Evolutionary conservation across 371 early-diverging fungal genomes (phyloP).

Genomic region (Mortierella sp.): DNA sequence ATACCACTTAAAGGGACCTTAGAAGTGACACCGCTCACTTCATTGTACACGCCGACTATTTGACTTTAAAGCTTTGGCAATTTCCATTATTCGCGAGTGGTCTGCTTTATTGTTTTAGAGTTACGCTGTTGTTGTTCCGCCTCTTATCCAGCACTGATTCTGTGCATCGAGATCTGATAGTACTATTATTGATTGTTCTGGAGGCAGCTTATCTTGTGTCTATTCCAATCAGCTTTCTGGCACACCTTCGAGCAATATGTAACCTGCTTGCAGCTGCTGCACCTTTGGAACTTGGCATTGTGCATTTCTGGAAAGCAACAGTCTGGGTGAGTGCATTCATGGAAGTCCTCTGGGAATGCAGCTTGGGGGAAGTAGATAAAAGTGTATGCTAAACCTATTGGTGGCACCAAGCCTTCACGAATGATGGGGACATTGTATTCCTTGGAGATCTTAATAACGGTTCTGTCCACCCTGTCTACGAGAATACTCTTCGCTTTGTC

Average conservation of each 20-base stretch:
- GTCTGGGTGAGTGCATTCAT: constrained; percentile 15
- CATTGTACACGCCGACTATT: no score
- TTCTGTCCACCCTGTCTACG: constrained; percentile 12
- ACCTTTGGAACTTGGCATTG: not conserved
- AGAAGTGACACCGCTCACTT: no score
- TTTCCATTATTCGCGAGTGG: no score
- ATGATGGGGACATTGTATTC: constrained; percentile 1
- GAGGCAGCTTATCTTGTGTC: constrained; percentile 10
- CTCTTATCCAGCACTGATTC: no score
- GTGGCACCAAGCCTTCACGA: constrained; percentile 3
- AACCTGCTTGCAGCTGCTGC: constrained; percentile 9
- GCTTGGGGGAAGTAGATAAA: not conserved
- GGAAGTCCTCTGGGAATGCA: not conserved
- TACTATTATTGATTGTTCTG: no score
- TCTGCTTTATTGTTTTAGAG: no score
- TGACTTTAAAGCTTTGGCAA: no score
- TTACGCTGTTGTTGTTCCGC: no score
- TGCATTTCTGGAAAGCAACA: constrained; percentile 4
- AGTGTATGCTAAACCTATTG: not conserved
- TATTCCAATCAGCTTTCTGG: constrained; percentile 14
- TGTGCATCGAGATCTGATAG: no score
- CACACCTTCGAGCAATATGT: constrained; percentile 10
- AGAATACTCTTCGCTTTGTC: not conserved
- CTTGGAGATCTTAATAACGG: not conserved
- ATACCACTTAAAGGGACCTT: no score